Conservation (phyloP, 2,329 filamentous ascomycete species). For the Dactylellina sp. region DNA sequence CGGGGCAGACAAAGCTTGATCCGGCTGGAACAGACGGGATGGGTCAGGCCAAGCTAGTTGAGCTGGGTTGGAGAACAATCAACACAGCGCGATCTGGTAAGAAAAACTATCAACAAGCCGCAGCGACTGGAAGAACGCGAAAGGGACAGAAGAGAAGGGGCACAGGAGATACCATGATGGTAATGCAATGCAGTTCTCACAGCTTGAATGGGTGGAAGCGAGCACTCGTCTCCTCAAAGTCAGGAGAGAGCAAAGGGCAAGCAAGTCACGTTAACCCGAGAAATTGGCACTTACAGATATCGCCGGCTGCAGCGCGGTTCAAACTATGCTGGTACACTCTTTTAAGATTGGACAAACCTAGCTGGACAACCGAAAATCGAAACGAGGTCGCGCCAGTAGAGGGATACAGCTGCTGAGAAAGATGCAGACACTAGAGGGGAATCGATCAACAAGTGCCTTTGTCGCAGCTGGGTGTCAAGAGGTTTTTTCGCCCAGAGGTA, state of each 20-base stretch:
- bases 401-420: slow-evolving; percentile 9
- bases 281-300: slow-evolving; percentile 22
- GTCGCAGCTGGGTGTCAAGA: too few species aligned
- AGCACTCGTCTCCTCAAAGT: slow-evolving; percentile 1
- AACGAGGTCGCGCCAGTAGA: slow-evolving; percentile 14
- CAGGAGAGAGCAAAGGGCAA: slow-evolving; percentile 21
- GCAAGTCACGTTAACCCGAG: slow-evolving; percentile 8
- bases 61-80: not conserved
- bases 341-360: slow-evolving; percentile 21
- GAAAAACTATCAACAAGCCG: not conserved
- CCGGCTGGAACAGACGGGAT: too few species aligned
- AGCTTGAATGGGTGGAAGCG: not conserved
- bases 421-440: slow-evolving; percentile 5
- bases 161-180: not conserved
- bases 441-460: not conserved
- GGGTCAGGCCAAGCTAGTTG: slow-evolving; percentile 1
- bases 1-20: slow-evolving; percentile 24
- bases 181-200: not conserved
- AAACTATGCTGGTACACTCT: too few species aligned
- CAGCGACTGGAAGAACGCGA: not conserved
- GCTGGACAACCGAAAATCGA: slow-evolving; percentile 44
- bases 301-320: slow-evolving; percentile 3
- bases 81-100: slow-evolving; percentile 38
- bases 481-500: too few species aligned
- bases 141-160: not conserved